A percentile compares a stretch with the other conserved stretches of the same genome.
Evolutionary conservation across 192 early-diverging fungal species (phyloP).

Genomic region (Backusella liffmaniae): DNA sequence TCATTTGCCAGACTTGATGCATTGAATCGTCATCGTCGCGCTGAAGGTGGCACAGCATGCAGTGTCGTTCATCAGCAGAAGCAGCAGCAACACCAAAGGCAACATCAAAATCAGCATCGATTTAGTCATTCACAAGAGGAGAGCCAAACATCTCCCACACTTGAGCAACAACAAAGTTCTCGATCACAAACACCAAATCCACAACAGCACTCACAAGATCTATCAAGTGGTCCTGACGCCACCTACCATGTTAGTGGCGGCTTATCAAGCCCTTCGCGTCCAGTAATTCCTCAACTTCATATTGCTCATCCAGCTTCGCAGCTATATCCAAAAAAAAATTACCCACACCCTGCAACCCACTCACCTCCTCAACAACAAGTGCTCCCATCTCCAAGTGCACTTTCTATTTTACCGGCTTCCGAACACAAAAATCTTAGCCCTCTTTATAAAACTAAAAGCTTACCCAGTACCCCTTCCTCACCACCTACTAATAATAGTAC

Average conservation of each 20-base stretch:
- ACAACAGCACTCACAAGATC: slow-evolving; percentile 4
- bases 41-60: slow-evolving; percentile 39
- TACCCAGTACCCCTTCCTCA: slow-evolving; percentile 8
- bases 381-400: slow-evolving; percentile 10
- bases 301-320: slow-evolving; percentile 19
- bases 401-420: slow-evolving; percentile 10
- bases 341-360: background rate
- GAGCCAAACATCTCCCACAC: background rate
- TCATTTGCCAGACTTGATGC: slow-evolving; percentile 83
- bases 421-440: slow-evolving; percentile 3
- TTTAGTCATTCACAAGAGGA: background rate
- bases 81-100: background rate
- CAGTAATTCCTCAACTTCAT: slow-evolving; percentile 14
- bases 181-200: slow-evolving; percentile 3
- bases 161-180: background rate
- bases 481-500: background rate
- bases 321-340: background rate
- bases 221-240: background rate
- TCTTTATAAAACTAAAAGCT: slow-evolving; percentile 6
- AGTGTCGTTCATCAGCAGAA: slow-evolving; percentile 19
- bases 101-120: background rate
- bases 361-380: slow-evolving; percentile 11
- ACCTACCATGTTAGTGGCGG: background rate
- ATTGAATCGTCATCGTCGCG: slow-evolving; percentile 69
- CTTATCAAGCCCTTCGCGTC: background rate